phyloP scores from a whole-genome alignment of 1,139 yeast genomes.

The Sugiyamaella japonica region DNA sequence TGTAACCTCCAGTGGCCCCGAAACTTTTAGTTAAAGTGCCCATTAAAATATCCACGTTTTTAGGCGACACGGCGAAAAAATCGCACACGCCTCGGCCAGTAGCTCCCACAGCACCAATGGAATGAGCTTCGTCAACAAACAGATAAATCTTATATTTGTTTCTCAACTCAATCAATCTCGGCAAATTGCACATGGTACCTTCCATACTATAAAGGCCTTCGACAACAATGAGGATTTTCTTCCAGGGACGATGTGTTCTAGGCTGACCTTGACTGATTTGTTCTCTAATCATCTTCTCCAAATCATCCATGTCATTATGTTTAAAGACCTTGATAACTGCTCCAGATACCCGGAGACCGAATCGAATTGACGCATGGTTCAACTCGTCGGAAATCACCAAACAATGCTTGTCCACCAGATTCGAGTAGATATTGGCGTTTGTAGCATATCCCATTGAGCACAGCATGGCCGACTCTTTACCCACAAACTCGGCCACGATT shows the following conservation, averaged over 20 bases:
- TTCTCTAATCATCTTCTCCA: constrained; percentile 79
- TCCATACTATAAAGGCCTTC: constrained; percentile 99
- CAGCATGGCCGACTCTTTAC: constrained; percentile 83
- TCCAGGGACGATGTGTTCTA: constrained; percentile 96
- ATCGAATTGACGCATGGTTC: constrained; percentile 93
- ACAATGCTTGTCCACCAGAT: constrained; percentile 82
- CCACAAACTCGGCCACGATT: constrained; percentile 80
- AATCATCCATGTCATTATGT: constrained; percentile 82
- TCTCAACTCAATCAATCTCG: constrained; percentile 69
- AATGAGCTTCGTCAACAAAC: constrained; percentile 96
- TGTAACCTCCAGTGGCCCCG: constrained; percentile 98
- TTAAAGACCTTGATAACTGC: constrained; percentile 90
- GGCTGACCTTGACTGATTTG: constrained; percentile 97
- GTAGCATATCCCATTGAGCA: constrained; percentile 97
- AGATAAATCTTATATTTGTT: constrained; percentile 85
- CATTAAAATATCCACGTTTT: constrained; percentile 82
- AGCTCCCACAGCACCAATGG: constrained; percentile 97
- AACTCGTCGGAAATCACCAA: constrained; percentile 90
- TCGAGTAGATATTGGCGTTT: constrained; percentile 84
- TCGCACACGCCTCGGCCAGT: constrained; percentile 94
- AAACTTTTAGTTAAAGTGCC: constrained; percentile 97
- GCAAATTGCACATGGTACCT: constrained; percentile 90
- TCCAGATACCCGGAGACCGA: constrained; percentile 90
- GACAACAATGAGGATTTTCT: constrained; percentile 85
- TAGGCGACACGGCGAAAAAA: constrained; percentile 77